Percentiles rank a stretch among this genome's conserved stretches.
Evolutionary conservation across 1,284 basidiomycete species (phyloP).

Genomic region (Apiotrichum laibachii): DNA sequence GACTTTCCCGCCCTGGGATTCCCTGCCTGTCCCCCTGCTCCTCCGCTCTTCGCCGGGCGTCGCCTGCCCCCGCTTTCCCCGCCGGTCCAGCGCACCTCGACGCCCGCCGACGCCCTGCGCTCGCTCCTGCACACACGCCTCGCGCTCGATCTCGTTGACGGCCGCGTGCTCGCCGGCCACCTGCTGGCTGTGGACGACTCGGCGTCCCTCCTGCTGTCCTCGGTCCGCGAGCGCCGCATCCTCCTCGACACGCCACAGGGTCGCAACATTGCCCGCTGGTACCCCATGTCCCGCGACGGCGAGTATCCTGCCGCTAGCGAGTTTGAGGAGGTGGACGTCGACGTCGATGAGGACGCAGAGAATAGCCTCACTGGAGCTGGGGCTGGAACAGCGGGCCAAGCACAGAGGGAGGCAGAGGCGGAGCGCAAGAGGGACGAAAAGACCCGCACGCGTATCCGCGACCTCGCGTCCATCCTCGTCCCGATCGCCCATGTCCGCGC

Average conservation of each 20-base stretch:
- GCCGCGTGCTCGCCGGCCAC: constrained; percentile 10
- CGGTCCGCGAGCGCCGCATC: constrained; percentile 11
- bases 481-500: constrained; percentile 4
- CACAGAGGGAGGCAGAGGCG: background rate
- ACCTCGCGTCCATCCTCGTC: constrained; percentile 17
- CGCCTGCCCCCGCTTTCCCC: background rate
- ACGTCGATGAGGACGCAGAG: background rate
- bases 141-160: constrained; percentile 12
- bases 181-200: constrained; percentile 14
- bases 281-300: constrained; percentile 12
- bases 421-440: background rate
- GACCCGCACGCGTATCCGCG: constrained; percentile 4
- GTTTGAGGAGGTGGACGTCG: background rate
- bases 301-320: background rate
- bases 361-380: background rate
- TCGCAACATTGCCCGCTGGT: constrained; percentile 14
- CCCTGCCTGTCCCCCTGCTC: background rate
- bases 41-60: background rate
- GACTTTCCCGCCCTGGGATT: background rate
- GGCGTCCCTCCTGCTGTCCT: constrained; percentile 13
- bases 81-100: background rate
- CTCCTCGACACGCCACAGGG: background rate
- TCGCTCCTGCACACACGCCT: constrained; percentile 21
- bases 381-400: background rate
- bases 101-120: constrained; percentile 8